Base-by-base conservation (phyloP, 805 yeast species). In the Nakazawaea molendinolei region DNA sequence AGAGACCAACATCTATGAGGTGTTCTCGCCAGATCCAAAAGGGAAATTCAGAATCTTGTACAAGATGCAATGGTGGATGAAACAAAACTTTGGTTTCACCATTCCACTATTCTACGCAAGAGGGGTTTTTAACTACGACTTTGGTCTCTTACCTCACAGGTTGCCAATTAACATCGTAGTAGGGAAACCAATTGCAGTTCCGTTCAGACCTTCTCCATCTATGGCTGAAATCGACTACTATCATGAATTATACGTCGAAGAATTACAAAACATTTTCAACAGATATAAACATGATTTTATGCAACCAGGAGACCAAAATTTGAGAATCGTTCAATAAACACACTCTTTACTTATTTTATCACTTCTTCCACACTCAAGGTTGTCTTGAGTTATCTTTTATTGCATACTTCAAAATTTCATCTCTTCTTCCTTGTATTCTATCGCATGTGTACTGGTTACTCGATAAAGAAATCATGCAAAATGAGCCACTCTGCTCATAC, bases 71-170 rank as follows among this genome's bases (percentile, higher is more conserved):
- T 56, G 69, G 23, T 74, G 86, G 76, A 53, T 90, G 51, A 90
- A 92, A 49, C 63, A 63, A 20, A 66, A 61, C 24, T 69, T 78
- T 36, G 92, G 90, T 1, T 90, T 90, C 58, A 89, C 98, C 0
- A 50, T 92, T 5, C 98, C 98, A 1, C 73, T 92, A 33, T 83
- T 92, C 60, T 80, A 85, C 53, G 96, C 96, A 1, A 67, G 97
- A 30, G 97, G 97, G 0, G 67, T 92, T 1, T 89, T 90, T 60
- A 86, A 90, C 50, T 85, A 89, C 49, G 95, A 87, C 53, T 85
- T 83, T 60, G 98, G 98, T 0, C 60, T 92, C 21, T 58, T 92
- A 39, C 97, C 98, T 2, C 89, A 75, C 54, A 68, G 97, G 45
- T 72, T 79, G 36, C 85, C 85, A 3, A 79, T 92, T 38, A 69